Conservation (phyloP, 75 land plant genomes). For the Isoetes taiwanensis region DNA sequence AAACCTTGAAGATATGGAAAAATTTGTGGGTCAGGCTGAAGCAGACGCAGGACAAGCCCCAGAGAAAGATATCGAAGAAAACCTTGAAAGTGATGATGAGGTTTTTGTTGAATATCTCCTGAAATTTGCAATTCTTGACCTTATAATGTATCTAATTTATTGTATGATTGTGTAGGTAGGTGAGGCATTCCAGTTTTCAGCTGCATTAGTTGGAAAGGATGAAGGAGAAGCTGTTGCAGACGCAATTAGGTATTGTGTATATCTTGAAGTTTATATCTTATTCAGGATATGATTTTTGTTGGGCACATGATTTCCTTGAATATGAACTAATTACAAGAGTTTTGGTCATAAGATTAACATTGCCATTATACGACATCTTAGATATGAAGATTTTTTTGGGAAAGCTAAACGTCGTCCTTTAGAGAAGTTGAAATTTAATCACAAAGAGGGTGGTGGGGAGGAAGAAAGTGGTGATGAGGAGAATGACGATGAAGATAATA, state of each 20-base stretch:
- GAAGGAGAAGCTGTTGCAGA: conserved; percentile 2
- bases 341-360: too few relatives aligned
- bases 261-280: conserved; percentile 3
- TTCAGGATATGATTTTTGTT: not conserved
- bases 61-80: not conserved
- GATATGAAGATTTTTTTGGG: conserved; percentile 21
- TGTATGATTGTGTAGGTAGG: conserved; percentile 8
- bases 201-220: conserved; percentile 8
- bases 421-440: conserved; percentile 1
- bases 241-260: conserved; percentile 6
- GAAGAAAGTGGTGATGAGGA: conserved; percentile 15
- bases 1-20: conserved; percentile 58
- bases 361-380: not conserved
- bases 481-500: conserved; percentile 8
- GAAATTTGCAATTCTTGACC: not conserved
- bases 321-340: not conserved
- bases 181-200: conserved; percentile 14
- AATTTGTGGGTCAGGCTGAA: conserved; percentile 59
- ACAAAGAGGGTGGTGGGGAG: not conserved
- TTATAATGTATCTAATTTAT: not conserved
- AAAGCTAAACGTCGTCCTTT: conserved; percentile 6
- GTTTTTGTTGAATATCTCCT: too few relatives aligned
- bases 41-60: conserved; percentile 34
- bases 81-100: conserved; percentile 17
- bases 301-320: not conserved